Evolutionary conservation across 1,284 basidiomycete species (phyloP).

Genomic region (Fomitopsis palustris): DNA sequence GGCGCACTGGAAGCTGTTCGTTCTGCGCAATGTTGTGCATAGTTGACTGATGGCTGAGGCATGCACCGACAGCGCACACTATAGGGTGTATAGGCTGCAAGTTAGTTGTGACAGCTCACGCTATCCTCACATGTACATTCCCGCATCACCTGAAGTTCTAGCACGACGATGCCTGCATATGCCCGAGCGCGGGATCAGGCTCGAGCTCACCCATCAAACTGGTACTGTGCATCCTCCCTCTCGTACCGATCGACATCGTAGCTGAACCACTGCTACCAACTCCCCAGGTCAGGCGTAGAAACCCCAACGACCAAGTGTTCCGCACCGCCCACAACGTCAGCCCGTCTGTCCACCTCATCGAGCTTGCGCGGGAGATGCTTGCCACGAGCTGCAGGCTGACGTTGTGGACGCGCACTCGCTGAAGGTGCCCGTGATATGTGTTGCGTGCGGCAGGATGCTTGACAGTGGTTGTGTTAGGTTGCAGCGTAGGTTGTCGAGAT

Average conservation of each 20-base stretch:
- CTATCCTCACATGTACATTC: too few species aligned
- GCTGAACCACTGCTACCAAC: neutral
- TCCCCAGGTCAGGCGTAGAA: slow-evolving; percentile 1
- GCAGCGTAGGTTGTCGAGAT: slow-evolving; percentile 16
- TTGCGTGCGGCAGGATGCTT: too few species aligned
- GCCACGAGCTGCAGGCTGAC: slow-evolving; percentile 26
- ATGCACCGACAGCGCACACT: too few species aligned
- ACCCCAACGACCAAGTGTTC: slow-evolving; percentile 19
- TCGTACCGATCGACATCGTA: neutral
- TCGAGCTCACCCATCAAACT: too few species aligned
- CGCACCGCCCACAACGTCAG: slow-evolving; percentile 22
- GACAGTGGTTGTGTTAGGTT: neutral
- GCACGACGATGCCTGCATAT: too few species aligned
- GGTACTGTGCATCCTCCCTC: slow-evolving; percentile 8
- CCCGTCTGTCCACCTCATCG: slow-evolving; percentile 11
- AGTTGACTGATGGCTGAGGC: too few species aligned
- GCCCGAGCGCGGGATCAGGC: too few species aligned
- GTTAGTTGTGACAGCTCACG: too few species aligned
- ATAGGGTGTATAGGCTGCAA: too few species aligned
- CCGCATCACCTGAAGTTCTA: too few species aligned
- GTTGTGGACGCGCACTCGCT: slow-evolving; percentile 18
- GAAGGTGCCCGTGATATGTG: slow-evolving; percentile 13
- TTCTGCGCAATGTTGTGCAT: too few species aligned
- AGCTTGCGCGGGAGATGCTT: neutral
- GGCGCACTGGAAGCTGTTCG: too few species aligned